A percentile compares a stretch with the other conserved stretches of the same genome.
Conservation (phyloP, 208 protist species). For the Leishmania tropica region DNA sequence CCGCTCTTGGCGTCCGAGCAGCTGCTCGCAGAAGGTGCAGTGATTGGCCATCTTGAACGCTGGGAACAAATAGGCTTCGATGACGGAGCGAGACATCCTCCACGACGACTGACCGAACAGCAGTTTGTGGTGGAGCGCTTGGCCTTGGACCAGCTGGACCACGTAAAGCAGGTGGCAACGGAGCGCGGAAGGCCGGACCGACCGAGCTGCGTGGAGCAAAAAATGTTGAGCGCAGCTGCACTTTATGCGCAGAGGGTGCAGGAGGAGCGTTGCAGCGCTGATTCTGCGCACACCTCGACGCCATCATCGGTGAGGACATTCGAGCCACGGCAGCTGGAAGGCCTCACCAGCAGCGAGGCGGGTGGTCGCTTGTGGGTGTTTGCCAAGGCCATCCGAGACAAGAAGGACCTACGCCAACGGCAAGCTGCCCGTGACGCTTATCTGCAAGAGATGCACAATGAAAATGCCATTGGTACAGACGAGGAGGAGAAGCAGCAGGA, state of each 20-base stretch:
- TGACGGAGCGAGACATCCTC: not conserved
- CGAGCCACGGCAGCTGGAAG: not conserved
- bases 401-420: conserved; percentile 10
- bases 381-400: conserved; percentile 1
- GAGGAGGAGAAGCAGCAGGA: conserved; percentile 4
- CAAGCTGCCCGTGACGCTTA: conserved; percentile 18
- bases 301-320: not conserved
- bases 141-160: not conserved
- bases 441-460: not conserved
- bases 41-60: not conserved
- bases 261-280: not conserved
- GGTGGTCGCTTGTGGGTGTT: conserved; percentile 15
- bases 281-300: not conserved
- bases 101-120: not conserved
- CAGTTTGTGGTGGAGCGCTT: conserved; percentile 3
- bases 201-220: not conserved
- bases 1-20: not conserved
- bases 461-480: not conserved
- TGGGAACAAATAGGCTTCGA: not conserved
- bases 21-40: not conserved
- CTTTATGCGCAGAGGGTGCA: not conserved
- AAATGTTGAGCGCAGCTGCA: not conserved
- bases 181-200: not conserved
- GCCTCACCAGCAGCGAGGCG: conserved; percentile 12
- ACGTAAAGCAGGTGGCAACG: not conserved